Evolutionary conservation across 257 asterid species (phyloP).

Genomic region (Solanum lycopersicoides): DNA sequence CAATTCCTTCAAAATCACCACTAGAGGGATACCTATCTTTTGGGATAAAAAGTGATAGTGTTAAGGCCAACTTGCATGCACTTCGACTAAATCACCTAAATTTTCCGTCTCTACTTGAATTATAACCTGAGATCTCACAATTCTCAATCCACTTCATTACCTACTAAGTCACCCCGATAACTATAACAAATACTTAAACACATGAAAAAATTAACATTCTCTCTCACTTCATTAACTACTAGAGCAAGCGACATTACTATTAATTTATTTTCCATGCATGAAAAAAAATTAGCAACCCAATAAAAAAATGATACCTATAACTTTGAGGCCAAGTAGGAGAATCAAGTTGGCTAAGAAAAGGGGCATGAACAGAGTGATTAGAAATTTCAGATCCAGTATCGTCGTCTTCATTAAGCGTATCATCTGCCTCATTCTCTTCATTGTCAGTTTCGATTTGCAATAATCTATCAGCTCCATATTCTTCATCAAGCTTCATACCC

Average conservation of each 20-base stretch:
- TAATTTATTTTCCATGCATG: background rate
- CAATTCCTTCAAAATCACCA: background rate
- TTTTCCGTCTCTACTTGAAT: background rate
- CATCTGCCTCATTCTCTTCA: constrained; percentile 59
- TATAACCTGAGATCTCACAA: too few relatives aligned
- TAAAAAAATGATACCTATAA: constrained; percentile 35
- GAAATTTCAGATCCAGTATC: constrained; percentile 60
- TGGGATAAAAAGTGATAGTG: background rate
- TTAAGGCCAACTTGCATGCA: background rate
- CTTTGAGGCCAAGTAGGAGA: constrained; percentile 73
- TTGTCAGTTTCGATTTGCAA: constrained; percentile 71
- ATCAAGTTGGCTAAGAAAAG: background rate
- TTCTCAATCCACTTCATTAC: background rate
- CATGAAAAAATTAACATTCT: background rate
- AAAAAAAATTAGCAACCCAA: background rate
- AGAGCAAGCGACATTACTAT: background rate
- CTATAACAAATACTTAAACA: background rate
- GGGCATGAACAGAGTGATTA: constrained; percentile 7
- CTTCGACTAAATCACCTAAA: background rate
- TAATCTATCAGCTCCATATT: constrained; percentile 47
- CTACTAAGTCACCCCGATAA: background rate
- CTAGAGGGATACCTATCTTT: background rate
- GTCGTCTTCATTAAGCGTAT: constrained; percentile 24
- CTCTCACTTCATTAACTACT: background rate
- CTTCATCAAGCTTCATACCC: constrained; percentile 59